Evolutionary conservation across 352 stramenopile genomes (phyloP).

Genomic region (Proteromonas lacertae): DNA sequence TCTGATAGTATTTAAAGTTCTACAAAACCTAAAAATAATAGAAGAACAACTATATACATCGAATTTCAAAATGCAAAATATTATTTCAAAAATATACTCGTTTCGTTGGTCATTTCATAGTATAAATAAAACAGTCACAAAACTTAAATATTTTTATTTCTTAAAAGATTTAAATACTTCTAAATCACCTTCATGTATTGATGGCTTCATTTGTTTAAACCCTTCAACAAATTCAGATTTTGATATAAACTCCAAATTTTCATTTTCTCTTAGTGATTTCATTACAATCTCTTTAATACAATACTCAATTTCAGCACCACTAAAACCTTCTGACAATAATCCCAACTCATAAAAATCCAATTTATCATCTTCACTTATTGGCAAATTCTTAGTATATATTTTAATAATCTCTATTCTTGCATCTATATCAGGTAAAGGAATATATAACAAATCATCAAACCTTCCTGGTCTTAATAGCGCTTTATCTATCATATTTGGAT

Average conservation of each 20-base stretch:
- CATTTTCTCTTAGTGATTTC: not conserved
- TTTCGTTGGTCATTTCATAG: not conserved
- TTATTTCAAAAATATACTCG: too few species aligned
- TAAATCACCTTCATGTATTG: not conserved
- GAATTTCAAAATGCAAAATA: not conserved
- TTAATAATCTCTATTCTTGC: not conserved
- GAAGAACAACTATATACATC: not conserved
- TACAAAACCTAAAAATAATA: not conserved
- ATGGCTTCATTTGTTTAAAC: not conserved
- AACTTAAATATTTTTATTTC: not conserved
- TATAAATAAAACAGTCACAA: not conserved
- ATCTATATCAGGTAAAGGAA: not conserved
- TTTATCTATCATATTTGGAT: constrained; percentile 79
- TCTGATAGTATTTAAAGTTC: too few species aligned
- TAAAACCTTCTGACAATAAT: not conserved
- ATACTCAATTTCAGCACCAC: constrained; percentile 2
- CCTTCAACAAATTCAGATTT: not conserved
- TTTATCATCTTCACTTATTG: not conserved
- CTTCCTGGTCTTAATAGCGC: constrained; percentile 39
- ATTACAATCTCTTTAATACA: not conserved
- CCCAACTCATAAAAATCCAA: not conserved
- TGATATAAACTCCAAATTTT: not conserved
- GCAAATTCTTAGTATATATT: too few species aligned
- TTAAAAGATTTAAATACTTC: not conserved
- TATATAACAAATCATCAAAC: not conserved